phyloP scores from a whole-genome alignment of 805 yeast genomes.

The Kuraishia capsulata region DNA sequence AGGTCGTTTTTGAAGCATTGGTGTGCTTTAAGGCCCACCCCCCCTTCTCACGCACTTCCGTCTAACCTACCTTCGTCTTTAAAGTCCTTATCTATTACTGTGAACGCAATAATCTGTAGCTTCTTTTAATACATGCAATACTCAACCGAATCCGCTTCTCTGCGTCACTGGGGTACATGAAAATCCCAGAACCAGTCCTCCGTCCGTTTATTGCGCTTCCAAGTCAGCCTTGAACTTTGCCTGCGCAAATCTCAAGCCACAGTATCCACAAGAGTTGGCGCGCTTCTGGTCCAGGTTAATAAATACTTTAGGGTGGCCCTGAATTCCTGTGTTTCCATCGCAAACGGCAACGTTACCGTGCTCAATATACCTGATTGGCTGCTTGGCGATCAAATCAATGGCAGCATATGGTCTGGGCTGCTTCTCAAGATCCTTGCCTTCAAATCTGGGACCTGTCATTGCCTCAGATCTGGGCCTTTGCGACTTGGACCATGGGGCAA shows the following conservation, averaged over 20 bases:
- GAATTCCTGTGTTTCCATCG: conserved; percentile 65
- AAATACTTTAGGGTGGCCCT: conserved; percentile 79
- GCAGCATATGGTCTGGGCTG: conserved; percentile 84
- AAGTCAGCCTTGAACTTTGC: conserved; percentile 34
- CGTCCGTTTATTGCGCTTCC: too few relatives aligned
- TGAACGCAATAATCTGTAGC: too few relatives aligned
- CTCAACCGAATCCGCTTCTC: too few relatives aligned
- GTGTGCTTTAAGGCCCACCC: too few relatives aligned
- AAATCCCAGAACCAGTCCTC: too few relatives aligned
- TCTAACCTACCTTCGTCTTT: too few relatives aligned
- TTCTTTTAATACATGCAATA: too few relatives aligned
- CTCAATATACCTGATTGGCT: conserved; percentile 56
- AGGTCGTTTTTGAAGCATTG: too few relatives aligned
- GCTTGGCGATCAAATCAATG: conserved; percentile 68
- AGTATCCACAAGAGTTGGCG: conserved; percentile 70
- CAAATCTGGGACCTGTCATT: conserved; percentile 52
- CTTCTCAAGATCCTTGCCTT: conserved; percentile 53
- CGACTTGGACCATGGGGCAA: conserved; percentile 58
- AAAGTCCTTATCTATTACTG: too few relatives aligned
- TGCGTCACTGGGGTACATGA: too few relatives aligned
- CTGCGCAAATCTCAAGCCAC: conserved; percentile 62
- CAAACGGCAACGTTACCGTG: conserved; percentile 66
- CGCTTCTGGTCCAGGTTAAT: conserved; percentile 75
- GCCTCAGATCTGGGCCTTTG: conserved; percentile 56
- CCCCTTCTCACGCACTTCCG: too few relatives aligned